Evolutionary conservation across 805 yeast genomes (phyloP).

Genomic region (Jamesozyma rosinii): DNA sequence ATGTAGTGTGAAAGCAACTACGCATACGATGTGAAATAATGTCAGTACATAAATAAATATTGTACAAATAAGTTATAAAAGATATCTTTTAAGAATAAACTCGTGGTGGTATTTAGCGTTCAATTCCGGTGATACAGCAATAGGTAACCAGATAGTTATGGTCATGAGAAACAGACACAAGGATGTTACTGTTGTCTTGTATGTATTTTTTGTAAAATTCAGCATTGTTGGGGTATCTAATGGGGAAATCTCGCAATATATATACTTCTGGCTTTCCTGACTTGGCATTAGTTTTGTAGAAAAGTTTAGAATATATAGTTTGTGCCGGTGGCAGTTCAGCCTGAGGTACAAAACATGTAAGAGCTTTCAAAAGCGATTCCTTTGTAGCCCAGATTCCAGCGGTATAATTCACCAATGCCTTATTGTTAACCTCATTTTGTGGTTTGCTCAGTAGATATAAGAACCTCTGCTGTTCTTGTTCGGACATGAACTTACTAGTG

Average conservation of each 20-base stretch:
- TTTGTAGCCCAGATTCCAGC: constrained; percentile 30
- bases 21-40: no score
- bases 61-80: no score
- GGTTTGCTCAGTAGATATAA: constrained; percentile 1
- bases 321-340: constrained; percentile 23
- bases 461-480: constrained; percentile 11
- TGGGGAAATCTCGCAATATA: constrained; percentile 7
- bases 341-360: constrained; percentile 10
- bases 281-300: constrained; percentile 13
- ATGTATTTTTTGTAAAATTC: constrained; percentile 13
- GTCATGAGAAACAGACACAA: constrained; percentile 27
- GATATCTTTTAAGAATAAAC: neutral
- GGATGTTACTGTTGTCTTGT: constrained; percentile 4
- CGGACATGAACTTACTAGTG: constrained; percentile 25
- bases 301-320: constrained; percentile 20
- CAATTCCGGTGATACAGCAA: constrained; percentile 4
- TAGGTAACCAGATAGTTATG: constrained; percentile 20
- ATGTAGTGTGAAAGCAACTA: no score
- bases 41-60: no score
- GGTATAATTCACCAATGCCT: constrained; percentile 9
- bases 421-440: neutral
- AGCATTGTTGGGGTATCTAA: constrained; percentile 1
- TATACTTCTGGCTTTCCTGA: constrained; percentile 15
- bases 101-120: neutral
- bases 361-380: constrained; percentile 22